phyloP scores from a whole-genome alignment of 495 filamentous ascomycete species.

The Saxispiralis lemnorum region DNA sequence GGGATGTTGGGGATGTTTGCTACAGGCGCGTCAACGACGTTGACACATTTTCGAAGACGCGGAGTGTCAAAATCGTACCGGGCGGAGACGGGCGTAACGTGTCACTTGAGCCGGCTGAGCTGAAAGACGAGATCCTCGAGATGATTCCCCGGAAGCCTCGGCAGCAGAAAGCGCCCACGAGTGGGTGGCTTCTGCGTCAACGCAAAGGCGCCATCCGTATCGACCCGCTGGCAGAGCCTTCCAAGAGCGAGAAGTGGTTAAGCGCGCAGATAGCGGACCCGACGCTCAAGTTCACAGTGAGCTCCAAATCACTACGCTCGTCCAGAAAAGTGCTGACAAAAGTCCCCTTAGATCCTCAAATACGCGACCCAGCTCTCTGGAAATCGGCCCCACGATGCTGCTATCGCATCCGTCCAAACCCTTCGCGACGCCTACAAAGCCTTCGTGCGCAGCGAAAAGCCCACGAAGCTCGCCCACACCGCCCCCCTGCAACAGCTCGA shows the following conservation, averaged over 20 bases:
- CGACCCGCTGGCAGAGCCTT: no score
- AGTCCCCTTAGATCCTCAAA: slow-evolving; percentile 44
- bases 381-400: slow-evolving; percentile 49
- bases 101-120: neutral
- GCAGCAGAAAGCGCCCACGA: neutral
- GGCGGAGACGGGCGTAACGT: neutral
- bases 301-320: no score
- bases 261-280: slow-evolving; percentile 25
- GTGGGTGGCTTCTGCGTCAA: neutral
- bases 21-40: neutral
- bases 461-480: slow-evolving; percentile 33
- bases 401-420: slow-evolving; percentile 35
- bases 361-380: slow-evolving; percentile 63
- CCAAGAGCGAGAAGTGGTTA: no score
- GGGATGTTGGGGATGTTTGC: slow-evolving; percentile 17
- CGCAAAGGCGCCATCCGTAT: slow-evolving; percentile 1
- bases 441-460: slow-evolving; percentile 39
- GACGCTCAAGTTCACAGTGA: slow-evolving; percentile 54
- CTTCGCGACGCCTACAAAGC: slow-evolving; percentile 37
- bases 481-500: slow-evolving; percentile 27
- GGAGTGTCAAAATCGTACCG: slow-evolving; percentile 2
- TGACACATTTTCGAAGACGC: slow-evolving; percentile 4
- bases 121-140: neutral
- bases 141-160: neutral
- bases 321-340: slow-evolving; percentile 2